phyloP scores from a whole-genome alignment of 164 flowering plant genomes.

The Aristolochia fimbriata region DNA sequence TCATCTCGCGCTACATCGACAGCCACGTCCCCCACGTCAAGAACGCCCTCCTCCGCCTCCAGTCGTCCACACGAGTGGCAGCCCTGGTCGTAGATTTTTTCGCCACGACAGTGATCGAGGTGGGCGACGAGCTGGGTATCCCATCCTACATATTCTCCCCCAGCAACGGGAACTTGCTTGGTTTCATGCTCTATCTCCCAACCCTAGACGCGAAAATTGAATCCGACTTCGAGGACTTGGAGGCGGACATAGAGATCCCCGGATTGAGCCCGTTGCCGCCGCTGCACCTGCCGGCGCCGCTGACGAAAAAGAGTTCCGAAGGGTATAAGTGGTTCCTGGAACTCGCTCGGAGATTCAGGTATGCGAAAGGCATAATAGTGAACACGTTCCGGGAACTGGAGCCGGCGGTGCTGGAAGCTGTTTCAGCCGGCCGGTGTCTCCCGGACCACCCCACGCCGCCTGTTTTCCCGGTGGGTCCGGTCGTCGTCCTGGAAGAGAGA shows the following conservation, averaged over 20 bases:
- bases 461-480: background rate
- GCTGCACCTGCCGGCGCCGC: background rate
- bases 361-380: slow-evolving; percentile 4
- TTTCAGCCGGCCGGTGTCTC: slow-evolving; percentile 1
- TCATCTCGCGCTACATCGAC: background rate
- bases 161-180: background rate
- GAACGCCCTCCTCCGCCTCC: background rate
- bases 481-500: background rate
- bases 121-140: slow-evolving; percentile 4
- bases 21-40: background rate
- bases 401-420: background rate
- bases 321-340: slow-evolving; percentile 6
- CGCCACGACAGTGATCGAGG: slow-evolving; percentile 4
- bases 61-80: background rate
- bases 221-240: background rate
- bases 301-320: background rate
- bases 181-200: slow-evolving; percentile 12
- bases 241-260: slow-evolving; percentile 3
- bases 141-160: slow-evolving; percentile 10
- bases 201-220: background rate
- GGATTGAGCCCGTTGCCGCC: slow-evolving; percentile 10
- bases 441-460: slow-evolving; percentile 5
- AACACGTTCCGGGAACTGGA: slow-evolving; percentile 9
- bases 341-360: background rate
- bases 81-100: slow-evolving; percentile 8